Conservation (phyloP, 2,329 filamentous ascomycete species). For the Chrysoporthe austroafricana region DNA sequence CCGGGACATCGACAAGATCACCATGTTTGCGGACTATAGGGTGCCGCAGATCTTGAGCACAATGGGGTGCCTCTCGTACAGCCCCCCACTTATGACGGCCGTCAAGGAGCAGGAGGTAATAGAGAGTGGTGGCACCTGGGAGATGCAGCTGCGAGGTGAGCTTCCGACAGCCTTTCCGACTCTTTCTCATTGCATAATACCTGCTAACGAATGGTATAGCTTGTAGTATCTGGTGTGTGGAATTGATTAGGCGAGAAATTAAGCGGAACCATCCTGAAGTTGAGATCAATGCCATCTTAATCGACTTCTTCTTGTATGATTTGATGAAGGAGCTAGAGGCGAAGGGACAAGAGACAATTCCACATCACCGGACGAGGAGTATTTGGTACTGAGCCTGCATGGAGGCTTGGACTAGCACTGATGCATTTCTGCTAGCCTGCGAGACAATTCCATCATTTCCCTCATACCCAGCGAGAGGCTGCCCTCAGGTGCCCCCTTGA, state of each 20-base stretch:
- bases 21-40: constrained; percentile 98
- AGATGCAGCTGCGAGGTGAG: constrained; percentile 82
- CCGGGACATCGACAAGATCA: constrained; percentile 89
- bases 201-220: constrained; percentile 48
- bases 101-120: constrained; percentile 69
- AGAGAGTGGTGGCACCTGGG: constrained; percentile 74
- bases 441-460: background rate
- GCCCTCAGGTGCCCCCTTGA: background rate
- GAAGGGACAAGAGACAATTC: constrained; percentile 63
- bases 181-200: background rate
- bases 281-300: constrained; percentile 82
- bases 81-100: constrained; percentile 73
- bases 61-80: constrained; percentile 82
- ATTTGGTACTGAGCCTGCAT: constrained; percentile 79
- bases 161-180: constrained; percentile 1
- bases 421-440: background rate
- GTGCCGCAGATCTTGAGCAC: constrained; percentile 90
- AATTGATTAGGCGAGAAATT: constrained; percentile 85
- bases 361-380: constrained; percentile 87
- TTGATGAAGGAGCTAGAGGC: constrained; percentile 84
- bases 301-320: constrained; percentile 98
- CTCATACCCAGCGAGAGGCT: constrained; percentile 13
- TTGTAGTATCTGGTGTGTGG: constrained; percentile 95
- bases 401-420: constrained; percentile 3
- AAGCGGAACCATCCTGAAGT: constrained; percentile 70